Conservation (phyloP, 2,329 filamentous ascomycete species). For the Phaeomoniella chlamydospora region DNA sequence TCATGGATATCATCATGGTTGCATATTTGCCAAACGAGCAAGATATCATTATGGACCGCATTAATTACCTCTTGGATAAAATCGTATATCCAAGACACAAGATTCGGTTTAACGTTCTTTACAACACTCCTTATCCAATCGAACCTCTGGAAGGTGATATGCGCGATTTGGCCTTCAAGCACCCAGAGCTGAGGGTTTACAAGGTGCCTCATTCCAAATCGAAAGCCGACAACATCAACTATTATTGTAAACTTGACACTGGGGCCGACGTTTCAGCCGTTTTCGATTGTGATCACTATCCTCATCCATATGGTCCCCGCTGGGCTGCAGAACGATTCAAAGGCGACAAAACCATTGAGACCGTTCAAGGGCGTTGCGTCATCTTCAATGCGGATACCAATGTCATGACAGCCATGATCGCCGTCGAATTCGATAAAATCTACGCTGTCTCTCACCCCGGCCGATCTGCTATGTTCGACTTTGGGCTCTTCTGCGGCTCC, state of each 20-base stretch:
- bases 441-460: constrained; percentile 36
- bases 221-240: constrained; percentile 36
- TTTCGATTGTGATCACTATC: constrained; percentile 36
- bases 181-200: constrained; percentile 27
- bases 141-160: constrained; percentile 30
- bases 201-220: constrained; percentile 34
- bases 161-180: constrained; percentile 19
- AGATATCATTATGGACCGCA: constrained; percentile 33
- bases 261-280: constrained; percentile 31
- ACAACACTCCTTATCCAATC: constrained; percentile 33
- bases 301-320: constrained; percentile 31
- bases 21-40: constrained; percentile 37
- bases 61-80: constrained; percentile 30
- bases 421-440: constrained; percentile 37
- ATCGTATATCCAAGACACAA: constrained; percentile 30
- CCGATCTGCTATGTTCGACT: constrained; percentile 30
- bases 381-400: constrained; percentile 31
- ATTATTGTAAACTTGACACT: constrained; percentile 29
- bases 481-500: constrained; percentile 33
- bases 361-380: constrained; percentile 35
- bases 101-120: constrained; percentile 32
- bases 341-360: constrained; percentile 25
- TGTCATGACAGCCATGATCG: constrained; percentile 31
- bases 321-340: constrained; percentile 34
- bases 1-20: constrained; percentile 32